These are phyloP conservation scores for Pseudogymnoascus sp. DNA, from an alignment of 2,329 filamentous ascomycete species.

Conservation along the genomic window DNA sequence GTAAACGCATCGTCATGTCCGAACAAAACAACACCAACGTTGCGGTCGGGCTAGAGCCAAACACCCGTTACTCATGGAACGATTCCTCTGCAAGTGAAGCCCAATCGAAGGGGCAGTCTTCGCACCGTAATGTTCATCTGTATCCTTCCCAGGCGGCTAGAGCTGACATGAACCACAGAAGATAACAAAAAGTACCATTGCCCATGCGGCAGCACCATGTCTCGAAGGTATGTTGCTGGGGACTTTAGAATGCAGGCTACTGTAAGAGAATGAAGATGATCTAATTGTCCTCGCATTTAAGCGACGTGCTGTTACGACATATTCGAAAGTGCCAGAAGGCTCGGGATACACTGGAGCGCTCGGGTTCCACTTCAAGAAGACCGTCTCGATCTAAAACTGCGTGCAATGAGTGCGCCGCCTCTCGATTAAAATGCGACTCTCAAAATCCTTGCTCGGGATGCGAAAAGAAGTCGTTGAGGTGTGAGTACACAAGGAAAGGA, in stretches of 20 bases:
- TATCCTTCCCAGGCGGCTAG: not conserved
- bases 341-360: not conserved
- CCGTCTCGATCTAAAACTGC: not conserved
- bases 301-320: not conserved
- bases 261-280: not conserved
- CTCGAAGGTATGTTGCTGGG: not conserved
- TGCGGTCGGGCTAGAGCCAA: not conserved
- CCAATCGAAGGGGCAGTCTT: not conserved
- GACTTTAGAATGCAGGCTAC: not conserved
- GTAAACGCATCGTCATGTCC: not conserved
- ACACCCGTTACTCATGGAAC: not conserved
- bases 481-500: not conserved
- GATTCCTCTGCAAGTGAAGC: not conserved
- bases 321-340: not conserved
- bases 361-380: not conserved
- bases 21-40: not conserved
- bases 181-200: not conserved
- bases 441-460: not conserved
- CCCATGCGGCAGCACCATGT: conserved; percentile 1
- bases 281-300: not conserved
- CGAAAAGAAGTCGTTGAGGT: not conserved
- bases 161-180: not conserved
- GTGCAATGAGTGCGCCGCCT: not conserved
- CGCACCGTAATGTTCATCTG: not conserved
- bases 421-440: not conserved